Evolutionary conservation across 1,284 basidiomycete genomes (phyloP).

Genomic region (Rhodotorula sp.): DNA sequence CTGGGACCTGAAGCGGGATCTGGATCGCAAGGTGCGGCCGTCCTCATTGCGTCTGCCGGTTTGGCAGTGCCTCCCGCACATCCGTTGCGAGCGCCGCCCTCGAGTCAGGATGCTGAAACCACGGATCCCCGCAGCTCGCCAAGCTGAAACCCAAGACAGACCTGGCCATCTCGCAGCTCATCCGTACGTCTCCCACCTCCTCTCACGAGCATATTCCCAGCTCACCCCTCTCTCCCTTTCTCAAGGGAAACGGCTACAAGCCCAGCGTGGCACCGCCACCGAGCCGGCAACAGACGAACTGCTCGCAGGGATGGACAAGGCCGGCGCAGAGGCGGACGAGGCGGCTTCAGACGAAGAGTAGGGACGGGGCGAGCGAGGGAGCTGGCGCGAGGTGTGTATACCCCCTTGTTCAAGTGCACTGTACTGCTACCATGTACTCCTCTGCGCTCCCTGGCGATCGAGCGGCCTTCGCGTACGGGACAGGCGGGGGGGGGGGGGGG

Average conservation of each 20-base stretch:
- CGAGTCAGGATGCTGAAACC: not conserved
- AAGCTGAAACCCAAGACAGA: constrained; percentile 89
- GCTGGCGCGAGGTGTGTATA: not conserved
- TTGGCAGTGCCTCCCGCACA: no score
- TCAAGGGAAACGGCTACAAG: constrained; percentile 39
- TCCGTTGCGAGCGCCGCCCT: no score
- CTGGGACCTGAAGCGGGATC: constrained; percentile 95
- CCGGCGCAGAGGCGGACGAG: constrained; percentile 17
- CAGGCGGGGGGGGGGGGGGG: no score
- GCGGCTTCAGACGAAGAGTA: constrained; percentile 27
- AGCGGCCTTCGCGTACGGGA: no score
- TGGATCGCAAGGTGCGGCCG: constrained; percentile 67
- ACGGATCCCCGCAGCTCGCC: constrained; percentile 58
- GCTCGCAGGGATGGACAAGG: constrained; percentile 31
- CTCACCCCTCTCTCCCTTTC: not conserved
- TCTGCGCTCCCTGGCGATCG: no score
- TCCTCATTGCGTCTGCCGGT: no score
- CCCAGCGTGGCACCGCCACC: constrained; percentile 21
- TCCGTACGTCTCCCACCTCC: constrained; percentile 65
- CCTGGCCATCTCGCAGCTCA: constrained; percentile 86
- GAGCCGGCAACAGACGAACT: constrained; percentile 30
- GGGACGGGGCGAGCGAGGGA: no score
- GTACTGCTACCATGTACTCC: not conserved
- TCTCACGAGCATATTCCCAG: not conserved
- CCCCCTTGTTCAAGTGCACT: not conserved